Percentiles rank a stretch among this genome's conserved stretches.
phyloP scores from a whole-genome alignment of 2,329 filamentous ascomycete genomes.

The Ceratocystis destructans region DNA sequence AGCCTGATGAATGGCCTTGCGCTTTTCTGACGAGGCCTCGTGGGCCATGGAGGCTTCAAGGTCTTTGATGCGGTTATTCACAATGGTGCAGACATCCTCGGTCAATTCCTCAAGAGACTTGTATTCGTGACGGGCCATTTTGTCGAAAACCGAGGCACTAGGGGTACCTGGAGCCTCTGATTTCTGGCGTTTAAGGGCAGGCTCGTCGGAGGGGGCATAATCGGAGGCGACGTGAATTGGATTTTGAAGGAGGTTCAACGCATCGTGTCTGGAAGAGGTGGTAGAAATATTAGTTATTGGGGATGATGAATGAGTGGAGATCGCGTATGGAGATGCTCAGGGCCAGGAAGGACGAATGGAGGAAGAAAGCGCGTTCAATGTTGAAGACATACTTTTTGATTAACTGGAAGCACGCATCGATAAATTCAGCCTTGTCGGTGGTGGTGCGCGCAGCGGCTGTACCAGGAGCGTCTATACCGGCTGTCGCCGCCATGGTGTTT shows the following conservation, averaged over 20 bases:
- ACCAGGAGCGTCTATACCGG: constrained; percentile 20
- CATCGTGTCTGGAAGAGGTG: constrained; percentile 36
- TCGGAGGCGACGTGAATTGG: constrained; percentile 40
- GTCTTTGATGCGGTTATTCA: constrained; percentile 36
- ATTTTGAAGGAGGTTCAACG: constrained; percentile 24
- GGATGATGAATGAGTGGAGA: background rate
- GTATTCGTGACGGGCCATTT: constrained; percentile 39
- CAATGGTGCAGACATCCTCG: constrained; percentile 38
- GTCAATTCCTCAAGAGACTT: constrained; percentile 52
- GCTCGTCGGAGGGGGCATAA: constrained; percentile 38
- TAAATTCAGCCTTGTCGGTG: constrained; percentile 26
- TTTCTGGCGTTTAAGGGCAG: constrained; percentile 47
- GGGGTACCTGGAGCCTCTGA: constrained; percentile 31
- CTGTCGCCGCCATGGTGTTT: constrained; percentile 23
- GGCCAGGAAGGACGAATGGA: background rate
- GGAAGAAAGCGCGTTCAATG: constrained; percentile 7
- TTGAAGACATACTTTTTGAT: constrained; percentile 27
- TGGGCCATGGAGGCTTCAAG: constrained; percentile 29
- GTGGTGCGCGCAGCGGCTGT: constrained; percentile 6
- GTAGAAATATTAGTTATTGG: background rate
- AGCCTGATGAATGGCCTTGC: constrained; percentile 19
- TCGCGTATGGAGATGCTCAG: background rate
- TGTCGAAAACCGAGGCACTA: constrained; percentile 38
- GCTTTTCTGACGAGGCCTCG: constrained; percentile 18
- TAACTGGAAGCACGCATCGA: constrained; percentile 29